phyloP scores from a whole-genome alignment of 192 early-diverging fungal species.

The Jimgerdemannia lactiflua region DNA sequence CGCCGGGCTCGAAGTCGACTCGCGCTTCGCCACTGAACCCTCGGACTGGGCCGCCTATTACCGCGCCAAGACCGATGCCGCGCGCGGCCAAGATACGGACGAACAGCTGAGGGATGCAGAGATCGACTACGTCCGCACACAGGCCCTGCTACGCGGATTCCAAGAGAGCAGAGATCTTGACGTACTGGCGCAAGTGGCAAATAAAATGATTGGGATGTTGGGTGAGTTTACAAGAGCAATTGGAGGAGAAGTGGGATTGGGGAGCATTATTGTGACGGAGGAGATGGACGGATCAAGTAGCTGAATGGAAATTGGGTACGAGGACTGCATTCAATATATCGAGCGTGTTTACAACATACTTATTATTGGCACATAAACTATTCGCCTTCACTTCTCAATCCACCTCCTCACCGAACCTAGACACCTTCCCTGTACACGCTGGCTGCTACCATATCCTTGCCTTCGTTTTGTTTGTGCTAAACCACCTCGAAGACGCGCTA shows the following conservation, averaged over 20 bases:
- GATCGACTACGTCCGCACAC: conserved; percentile 37
- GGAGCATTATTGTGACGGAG: too few relatives aligned
- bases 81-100: conserved; percentile 28
- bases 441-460: conserved; percentile 52
- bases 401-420: conserved; percentile 4
- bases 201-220: conserved; percentile 44
- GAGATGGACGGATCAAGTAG: too few relatives aligned
- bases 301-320: too few relatives aligned
- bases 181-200: conserved; percentile 39
- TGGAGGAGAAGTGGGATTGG: too few relatives aligned
- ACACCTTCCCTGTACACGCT: conserved; percentile 49
- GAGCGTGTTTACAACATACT: background rate
- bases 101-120: conserved; percentile 38
- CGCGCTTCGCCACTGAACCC: conserved; percentile 32
- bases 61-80: conserved; percentile 26
- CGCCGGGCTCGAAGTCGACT: conserved; percentile 24
- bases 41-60: conserved; percentile 45
- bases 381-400: background rate
- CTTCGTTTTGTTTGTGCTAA: conserved; percentile 49
- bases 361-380: background rate
- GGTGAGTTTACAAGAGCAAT: conserved; percentile 23
- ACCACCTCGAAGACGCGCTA: conserved; percentile 48
- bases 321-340: too few relatives aligned
- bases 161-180: conserved; percentile 36
- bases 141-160: conserved; percentile 38